phyloP scores from a whole-genome alignment of 495 filamentous ascomycete species.

The Clohesyomyces aquaticus region DNA sequence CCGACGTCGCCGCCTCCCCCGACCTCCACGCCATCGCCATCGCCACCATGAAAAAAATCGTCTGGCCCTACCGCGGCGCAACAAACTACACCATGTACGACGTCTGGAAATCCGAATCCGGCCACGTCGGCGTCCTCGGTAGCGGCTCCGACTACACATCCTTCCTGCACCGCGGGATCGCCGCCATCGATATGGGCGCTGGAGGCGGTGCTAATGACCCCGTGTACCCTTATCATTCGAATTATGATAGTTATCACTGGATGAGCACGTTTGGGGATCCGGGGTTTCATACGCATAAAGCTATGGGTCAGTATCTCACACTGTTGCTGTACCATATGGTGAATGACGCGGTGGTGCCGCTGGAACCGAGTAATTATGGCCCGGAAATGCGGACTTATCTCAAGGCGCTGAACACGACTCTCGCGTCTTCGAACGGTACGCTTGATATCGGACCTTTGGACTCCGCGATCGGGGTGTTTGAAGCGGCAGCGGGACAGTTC shows the following conservation, averaged over 20 bases:
- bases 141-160: slow-evolving; percentile 42
- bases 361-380: slow-evolving; percentile 38
- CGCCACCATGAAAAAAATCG: slow-evolving; percentile 41
- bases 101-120: slow-evolving; percentile 36
- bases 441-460: slow-evolving; percentile 25
- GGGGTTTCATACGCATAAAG: slow-evolving; percentile 40
- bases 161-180: slow-evolving; percentile 44
- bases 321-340: slow-evolving; percentile 49
- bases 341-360: slow-evolving; percentile 43
- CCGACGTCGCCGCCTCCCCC: slow-evolving; percentile 38
- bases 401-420: slow-evolving; percentile 9
- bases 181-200: slow-evolving; percentile 41
- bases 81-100: slow-evolving; percentile 47
- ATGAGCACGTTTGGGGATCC: slow-evolving; percentile 46
- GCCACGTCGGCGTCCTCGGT: slow-evolving; percentile 42
- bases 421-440: slow-evolving; percentile 21
- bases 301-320: slow-evolving; percentile 43
- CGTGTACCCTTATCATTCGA: slow-evolving; percentile 46
- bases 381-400: slow-evolving; percentile 30
- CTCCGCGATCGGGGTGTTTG: slow-evolving; percentile 26
- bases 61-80: slow-evolving; percentile 32
- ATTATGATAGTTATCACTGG: slow-evolving; percentile 46
- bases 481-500: slow-evolving; percentile 22
- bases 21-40: slow-evolving; percentile 38
- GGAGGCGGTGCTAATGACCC: slow-evolving; percentile 36